phyloP scores from a whole-genome alignment of 1,284 basidiomycete genomes.

The Cerrena zonata region DNA sequence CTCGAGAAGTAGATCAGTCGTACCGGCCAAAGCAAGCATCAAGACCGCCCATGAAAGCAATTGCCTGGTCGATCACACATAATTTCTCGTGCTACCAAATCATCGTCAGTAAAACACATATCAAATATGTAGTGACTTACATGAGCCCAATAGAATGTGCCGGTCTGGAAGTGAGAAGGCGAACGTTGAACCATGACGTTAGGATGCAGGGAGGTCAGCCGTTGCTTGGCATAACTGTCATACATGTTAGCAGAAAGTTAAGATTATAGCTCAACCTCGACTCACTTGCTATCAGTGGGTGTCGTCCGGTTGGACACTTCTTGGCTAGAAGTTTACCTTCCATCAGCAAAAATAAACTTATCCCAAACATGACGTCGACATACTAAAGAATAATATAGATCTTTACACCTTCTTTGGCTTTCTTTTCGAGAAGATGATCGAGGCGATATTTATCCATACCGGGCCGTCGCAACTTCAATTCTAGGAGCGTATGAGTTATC shows the following conservation, averaged over 20 bases:
- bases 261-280: conserved; percentile 2
- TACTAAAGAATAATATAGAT: conserved; percentile 94
- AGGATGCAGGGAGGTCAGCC: conserved; percentile 78
- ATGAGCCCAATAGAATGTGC: conserved; percentile 98
- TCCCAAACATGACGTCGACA: conserved; percentile 21
- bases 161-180: conserved; percentile 94
- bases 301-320: conserved; percentile 98
- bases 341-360: not conserved
- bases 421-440: conserved; percentile 83
- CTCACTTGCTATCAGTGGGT: conserved; percentile 83
- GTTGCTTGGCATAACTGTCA: conserved; percentile 82
- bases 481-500: too few relatives aligned
- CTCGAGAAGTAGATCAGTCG: not conserved
- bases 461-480: conserved; percentile 81
- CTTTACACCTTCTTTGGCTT: conserved; percentile 94
- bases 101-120: conserved; percentile 6
- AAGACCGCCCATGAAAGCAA: conserved; percentile 96
- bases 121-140: conserved; percentile 41
- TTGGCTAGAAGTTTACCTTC: conserved; percentile 47
- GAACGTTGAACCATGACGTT: conserved; percentile 97
- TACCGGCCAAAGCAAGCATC: conserved; percentile 87
- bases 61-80: conserved; percentile 94
- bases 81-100: conserved; percentile 87
- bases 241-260: conserved; percentile 9
- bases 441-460: conserved; percentile 83